These are phyloP conservation scores for Sporisorium sorghi DNA, from an alignment of 1,284 basidiomycete species.

Conservation along the genomic window DNA sequence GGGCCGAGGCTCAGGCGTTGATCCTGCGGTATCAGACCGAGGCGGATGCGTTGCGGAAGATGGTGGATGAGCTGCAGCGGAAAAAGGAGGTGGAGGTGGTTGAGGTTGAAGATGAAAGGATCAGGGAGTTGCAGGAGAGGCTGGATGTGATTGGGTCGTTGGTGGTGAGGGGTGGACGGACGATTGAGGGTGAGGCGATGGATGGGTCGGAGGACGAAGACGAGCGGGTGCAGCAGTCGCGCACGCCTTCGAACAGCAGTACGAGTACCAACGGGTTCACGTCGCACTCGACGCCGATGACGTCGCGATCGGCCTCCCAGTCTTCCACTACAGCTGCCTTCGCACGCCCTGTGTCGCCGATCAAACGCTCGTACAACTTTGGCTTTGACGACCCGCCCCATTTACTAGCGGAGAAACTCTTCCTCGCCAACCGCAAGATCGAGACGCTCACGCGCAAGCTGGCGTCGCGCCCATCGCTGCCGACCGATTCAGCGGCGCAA, in stretches of 20 bases:
- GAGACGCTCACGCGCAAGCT: constrained; percentile 43
- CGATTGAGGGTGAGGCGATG: constrained; percentile 10
- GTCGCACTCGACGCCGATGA: constrained; percentile 9
- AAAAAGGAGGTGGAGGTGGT: constrained; percentile 3
- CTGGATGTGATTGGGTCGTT: constrained; percentile 60
- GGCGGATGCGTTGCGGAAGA: constrained; percentile 55
- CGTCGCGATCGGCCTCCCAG: constrained; percentile 17
- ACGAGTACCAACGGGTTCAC: not conserved
- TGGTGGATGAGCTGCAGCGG: constrained; percentile 52
- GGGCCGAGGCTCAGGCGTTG: constrained; percentile 60
- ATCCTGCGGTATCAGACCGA: constrained; percentile 62
- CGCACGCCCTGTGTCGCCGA: constrained; percentile 54
- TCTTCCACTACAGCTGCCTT: constrained; percentile 14
- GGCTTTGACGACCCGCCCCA: constrained; percentile 56
- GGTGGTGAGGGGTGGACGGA: constrained; percentile 56
- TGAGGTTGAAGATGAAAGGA: constrained; percentile 34
- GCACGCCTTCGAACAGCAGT: constrained; percentile 7
- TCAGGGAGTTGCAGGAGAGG: constrained; percentile 53
- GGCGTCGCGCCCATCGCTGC: constrained; percentile 45
- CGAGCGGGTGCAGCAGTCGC: not conserved
- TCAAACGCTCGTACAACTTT: constrained; percentile 40
- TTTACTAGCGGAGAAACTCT: constrained; percentile 62
- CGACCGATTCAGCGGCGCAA: constrained; percentile 30
- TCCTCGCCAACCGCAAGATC: constrained; percentile 53
- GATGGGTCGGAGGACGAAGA: constrained; percentile 16